Percentiles rank a stretch among this genome's conserved stretches.
Evolutionary conservation across 1,139 yeast species (phyloP).

Genomic region (Groenewaldozyma auringiensis): DNA sequence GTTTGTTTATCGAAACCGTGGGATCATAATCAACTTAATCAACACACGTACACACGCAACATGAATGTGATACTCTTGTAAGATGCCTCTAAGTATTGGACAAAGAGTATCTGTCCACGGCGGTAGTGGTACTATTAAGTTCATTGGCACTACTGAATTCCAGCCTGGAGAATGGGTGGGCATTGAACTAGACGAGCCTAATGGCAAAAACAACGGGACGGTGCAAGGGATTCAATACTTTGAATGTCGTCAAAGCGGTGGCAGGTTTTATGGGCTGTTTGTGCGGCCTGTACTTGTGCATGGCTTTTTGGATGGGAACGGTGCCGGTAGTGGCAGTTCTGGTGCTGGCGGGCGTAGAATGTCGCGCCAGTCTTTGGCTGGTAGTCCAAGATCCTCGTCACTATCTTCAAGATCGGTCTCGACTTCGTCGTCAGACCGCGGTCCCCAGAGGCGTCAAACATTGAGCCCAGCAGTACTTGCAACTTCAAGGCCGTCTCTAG

Average conservation of each 20-base stretch:
- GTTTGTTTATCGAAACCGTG: not conserved
- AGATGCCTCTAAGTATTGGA: slow-evolving; percentile 17
- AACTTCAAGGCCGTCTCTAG: not conserved
- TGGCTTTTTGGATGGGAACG: not conserved
- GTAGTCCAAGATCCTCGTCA: too few species aligned
- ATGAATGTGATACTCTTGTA: not conserved
- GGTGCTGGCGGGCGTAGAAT: not conserved
- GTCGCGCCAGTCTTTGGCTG: not conserved
- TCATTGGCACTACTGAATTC: slow-evolving; percentile 41
- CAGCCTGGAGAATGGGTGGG: slow-evolving; percentile 71
- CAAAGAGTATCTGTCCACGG: slow-evolving; percentile 20
- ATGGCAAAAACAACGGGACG: slow-evolving; percentile 76
- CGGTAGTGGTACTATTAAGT: slow-evolving; percentile 27
- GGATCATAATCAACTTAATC: not conserved
- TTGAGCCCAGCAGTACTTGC: not conserved
- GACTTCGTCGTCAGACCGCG: not conserved
- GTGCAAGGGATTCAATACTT: slow-evolving; percentile 62
- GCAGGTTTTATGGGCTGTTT: slow-evolving; percentile 42
- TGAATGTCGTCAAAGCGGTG: slow-evolving; percentile 30
- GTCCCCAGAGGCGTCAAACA: not conserved
- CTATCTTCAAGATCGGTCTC: not conserved
- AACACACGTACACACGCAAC: not conserved
- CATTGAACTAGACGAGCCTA: slow-evolving; percentile 52
- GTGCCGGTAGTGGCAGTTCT: not conserved
- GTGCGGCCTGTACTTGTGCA: slow-evolving; percentile 23